phyloP scores from a whole-genome alignment of 2,329 filamentous ascomycete genomes.

The Phaeoacremonium minimum region DNA sequence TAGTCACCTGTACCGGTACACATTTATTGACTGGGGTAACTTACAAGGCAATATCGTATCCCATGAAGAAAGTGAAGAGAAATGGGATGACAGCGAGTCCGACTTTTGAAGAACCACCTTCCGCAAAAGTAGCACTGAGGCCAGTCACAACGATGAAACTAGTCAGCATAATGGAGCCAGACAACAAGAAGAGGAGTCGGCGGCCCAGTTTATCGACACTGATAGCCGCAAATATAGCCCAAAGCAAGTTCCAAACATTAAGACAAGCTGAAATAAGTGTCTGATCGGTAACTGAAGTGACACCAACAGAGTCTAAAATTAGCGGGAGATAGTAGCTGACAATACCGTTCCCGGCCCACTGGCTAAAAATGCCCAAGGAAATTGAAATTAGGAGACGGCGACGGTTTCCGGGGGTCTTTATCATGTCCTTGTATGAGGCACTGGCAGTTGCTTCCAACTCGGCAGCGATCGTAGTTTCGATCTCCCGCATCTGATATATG shows the following conservation, averaged over 20 bases:
- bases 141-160: constrained; percentile 36
- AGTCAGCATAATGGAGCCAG: constrained; percentile 35
- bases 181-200: constrained; percentile 34
- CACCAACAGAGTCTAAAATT: constrained; percentile 1
- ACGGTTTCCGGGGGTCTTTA: constrained; percentile 19
- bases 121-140: constrained; percentile 29
- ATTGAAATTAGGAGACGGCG: constrained; percentile 22
- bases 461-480: constrained; percentile 12
- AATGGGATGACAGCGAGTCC: constrained; percentile 32
- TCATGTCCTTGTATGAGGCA: constrained; percentile 13
- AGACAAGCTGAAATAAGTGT: constrained; percentile 9
- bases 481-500: constrained; percentile 16
- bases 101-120: constrained; percentile 18
- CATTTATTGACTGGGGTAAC: too few relatives aligned
- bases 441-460: constrained; percentile 10
- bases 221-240: constrained; percentile 4
- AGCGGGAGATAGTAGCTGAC: constrained; percentile 3
- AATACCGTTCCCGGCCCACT: constrained; percentile 18
- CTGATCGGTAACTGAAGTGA: constrained; percentile 7
- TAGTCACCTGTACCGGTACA: too few relatives aligned
- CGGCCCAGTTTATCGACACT: constrained; percentile 20
- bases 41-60: constrained; percentile 25
- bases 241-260: constrained; percentile 9
- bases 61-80: constrained; percentile 33
- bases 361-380: constrained; percentile 21